A percentile compares a stretch with the other conserved stretches of the same genome.
Evolutionary conservation across 2,329 filamentous ascomycete species (phyloP).

Genomic region (Ascochyta viciae-villosae): DNA sequence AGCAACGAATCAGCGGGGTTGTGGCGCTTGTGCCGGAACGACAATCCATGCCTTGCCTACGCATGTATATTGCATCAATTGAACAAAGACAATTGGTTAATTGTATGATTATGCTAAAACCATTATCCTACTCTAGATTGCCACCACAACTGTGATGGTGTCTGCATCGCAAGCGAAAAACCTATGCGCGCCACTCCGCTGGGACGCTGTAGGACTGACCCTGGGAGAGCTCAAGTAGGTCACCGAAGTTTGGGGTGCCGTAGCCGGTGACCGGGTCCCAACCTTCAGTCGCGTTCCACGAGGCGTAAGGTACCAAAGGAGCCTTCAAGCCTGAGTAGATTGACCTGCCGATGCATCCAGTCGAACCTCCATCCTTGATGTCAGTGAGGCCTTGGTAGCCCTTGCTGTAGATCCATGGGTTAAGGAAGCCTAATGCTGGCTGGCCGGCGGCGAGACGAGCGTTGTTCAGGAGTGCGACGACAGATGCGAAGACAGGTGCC

Average conservation of each 20-base stretch:
- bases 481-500: constrained; percentile 48
- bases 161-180: not conserved
- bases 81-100: not conserved
- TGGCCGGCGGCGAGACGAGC: constrained; percentile 46
- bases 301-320: constrained; percentile 53
- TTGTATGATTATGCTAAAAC: not conserved
- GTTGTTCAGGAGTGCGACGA: constrained; percentile 49
- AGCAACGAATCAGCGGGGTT: not conserved
- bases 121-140: not conserved
- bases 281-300: constrained; percentile 59
- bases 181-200: not conserved
- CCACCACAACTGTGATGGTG: too few relatives aligned
- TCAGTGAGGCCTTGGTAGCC: constrained; percentile 57
- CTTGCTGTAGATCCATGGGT: constrained; percentile 52
- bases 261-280: constrained; percentile 60
- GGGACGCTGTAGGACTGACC: constrained; percentile 23
- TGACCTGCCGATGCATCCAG: constrained; percentile 52
- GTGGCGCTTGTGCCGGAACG: not conserved
- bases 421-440: constrained; percentile 49
- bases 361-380: constrained; percentile 56
- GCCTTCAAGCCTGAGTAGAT: constrained; percentile 49
- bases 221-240: constrained; percentile 39
- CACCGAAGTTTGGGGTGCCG: constrained; percentile 47
- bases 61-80: not conserved
- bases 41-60: not conserved